Conservation (phyloP, 1,284 basidiomycete genomes). For the Amylostereum chailletii region DNA sequence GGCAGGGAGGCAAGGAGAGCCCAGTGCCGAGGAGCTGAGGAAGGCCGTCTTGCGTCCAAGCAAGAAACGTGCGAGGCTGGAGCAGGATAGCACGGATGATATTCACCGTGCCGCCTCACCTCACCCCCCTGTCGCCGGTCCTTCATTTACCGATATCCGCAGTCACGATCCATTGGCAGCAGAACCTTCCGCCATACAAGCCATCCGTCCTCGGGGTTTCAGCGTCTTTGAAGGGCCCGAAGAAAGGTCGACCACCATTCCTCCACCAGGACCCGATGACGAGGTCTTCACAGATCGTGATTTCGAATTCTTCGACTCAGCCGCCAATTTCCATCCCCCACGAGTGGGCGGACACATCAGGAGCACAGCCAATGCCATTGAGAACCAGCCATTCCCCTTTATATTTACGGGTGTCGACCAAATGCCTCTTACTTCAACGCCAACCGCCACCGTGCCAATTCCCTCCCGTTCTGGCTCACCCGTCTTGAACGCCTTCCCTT, state of each 20-base stretch:
- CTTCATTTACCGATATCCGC: not conserved
- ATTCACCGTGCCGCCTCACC: not conserved
- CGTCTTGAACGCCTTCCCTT: slow-evolving; percentile 42
- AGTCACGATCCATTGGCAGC: no score
- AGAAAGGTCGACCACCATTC: slow-evolving; percentile 18
- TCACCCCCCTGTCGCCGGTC: not conserved
- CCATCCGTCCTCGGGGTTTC: slow-evolving; percentile 9
- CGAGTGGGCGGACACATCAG: slow-evolving; percentile 21
- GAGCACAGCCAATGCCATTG: slow-evolving; percentile 36
- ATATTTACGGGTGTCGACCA: slow-evolving; percentile 28
- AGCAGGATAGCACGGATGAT: slow-evolving; percentile 7
- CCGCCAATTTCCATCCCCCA: slow-evolving; percentile 27
- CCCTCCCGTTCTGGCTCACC: slow-evolving; percentile 11
- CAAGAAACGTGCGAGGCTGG: slow-evolving; percentile 44
- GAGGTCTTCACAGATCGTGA: slow-evolving; percentile 28
- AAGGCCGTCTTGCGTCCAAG: slow-evolving; percentile 29
- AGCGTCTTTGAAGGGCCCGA: slow-evolving; percentile 24
- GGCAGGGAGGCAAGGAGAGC: slow-evolving; percentile 26
- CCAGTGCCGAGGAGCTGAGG: slow-evolving; percentile 27
- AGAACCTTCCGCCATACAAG: no score
- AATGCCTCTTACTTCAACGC: slow-evolving; percentile 44
- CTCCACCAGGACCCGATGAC: slow-evolving; percentile 11
- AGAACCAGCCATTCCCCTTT: slow-evolving; percentile 49
- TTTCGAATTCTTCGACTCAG: slow-evolving; percentile 38
- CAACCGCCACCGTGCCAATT: slow-evolving; percentile 26